phyloP scores from a whole-genome alignment of 2,329 filamentous ascomycete genomes.

The Colletotrichum eleusines region DNA sequence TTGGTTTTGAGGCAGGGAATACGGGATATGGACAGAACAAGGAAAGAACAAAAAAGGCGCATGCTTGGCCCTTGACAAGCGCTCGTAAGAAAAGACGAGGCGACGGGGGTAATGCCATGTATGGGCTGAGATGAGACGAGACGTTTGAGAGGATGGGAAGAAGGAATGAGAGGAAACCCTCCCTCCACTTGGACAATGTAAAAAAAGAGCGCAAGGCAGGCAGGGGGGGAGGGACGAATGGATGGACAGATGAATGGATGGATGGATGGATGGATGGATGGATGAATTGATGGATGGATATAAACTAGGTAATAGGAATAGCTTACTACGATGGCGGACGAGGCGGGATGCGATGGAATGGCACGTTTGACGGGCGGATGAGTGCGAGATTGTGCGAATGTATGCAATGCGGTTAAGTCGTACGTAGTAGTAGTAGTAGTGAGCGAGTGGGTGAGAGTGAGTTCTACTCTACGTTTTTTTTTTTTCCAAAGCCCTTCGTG shows the following conservation, averaged over 20 bases:
- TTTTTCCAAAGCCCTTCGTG: background rate
- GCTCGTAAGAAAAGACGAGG: constrained; percentile 35
- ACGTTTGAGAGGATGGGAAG: constrained; percentile 13
- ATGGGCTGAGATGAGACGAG: constrained; percentile 29
- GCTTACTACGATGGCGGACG: constrained; percentile 36
- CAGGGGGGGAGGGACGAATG: background rate
- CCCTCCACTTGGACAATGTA: constrained; percentile 11
- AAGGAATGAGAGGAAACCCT: constrained; percentile 14
- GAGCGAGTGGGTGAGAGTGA: too few species aligned
- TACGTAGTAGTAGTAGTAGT: background rate
- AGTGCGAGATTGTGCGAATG: background rate
- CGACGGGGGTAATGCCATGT: constrained; percentile 30
- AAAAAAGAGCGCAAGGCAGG: constrained; percentile 7
- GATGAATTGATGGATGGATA: background rate
- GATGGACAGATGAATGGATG: too few species aligned
- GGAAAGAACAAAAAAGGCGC: background rate
- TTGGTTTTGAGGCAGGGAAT: background rate
- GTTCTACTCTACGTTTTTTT: too few species aligned
- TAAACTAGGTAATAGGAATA: constrained; percentile 20
- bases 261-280: too few species aligned
- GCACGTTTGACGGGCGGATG: constrained; percentile 7
- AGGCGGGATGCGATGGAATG: constrained; percentile 34
- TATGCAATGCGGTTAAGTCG: background rate
- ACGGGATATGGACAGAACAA: background rate
- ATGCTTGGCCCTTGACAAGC: constrained; percentile 4